These are phyloP conservation scores for Sugiyamaella floridensis DNA, from an alignment of 805 yeast genomes.

Conservation along the genomic window DNA sequence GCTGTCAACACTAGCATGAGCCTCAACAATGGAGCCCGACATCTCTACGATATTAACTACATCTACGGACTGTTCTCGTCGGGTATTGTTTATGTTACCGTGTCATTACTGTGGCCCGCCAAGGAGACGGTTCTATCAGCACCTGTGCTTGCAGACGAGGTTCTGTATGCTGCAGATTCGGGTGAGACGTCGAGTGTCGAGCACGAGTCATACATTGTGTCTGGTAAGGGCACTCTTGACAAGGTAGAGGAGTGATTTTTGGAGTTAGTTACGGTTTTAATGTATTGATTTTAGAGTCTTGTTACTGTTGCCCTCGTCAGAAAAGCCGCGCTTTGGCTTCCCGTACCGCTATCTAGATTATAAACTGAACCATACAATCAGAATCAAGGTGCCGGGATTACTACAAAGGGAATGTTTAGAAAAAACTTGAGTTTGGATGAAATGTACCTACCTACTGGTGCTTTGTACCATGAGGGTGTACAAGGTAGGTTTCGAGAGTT, in stretches of 20 bases:
- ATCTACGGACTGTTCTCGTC: conserved; percentile 20
- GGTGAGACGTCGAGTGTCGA: not conserved
- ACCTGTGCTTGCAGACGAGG: conserved; percentile 2
- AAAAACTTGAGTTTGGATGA: too few relatives aligned
- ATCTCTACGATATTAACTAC: conserved; percentile 23
- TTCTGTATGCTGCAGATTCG: not conserved
- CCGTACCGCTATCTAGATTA: not conserved
- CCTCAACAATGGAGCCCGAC: conserved; percentile 18
- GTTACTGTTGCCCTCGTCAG: not conserved
- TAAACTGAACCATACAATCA: too few relatives aligned
- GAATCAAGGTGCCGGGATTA: not conserved
- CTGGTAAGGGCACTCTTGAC: not conserved
- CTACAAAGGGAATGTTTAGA: too few relatives aligned
- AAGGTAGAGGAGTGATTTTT: not conserved
- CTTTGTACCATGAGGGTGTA: too few relatives aligned
- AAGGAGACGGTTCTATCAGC: conserved; percentile 2
- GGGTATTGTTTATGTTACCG: conserved; percentile 12
- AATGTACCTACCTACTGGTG: too few relatives aligned
- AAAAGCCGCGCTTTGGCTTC: not conserved
- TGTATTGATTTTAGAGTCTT: not conserved
- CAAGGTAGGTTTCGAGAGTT: too few relatives aligned
- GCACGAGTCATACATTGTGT: not conserved
- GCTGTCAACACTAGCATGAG: conserved; percentile 15
- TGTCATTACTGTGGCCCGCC: conserved; percentile 16
- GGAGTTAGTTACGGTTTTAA: too few relatives aligned